Evolutionary conservation across 805 yeast genomes (phyloP), one percentile per base, ranked within the genome.

Genomic region (Candida railenensis): DNA sequence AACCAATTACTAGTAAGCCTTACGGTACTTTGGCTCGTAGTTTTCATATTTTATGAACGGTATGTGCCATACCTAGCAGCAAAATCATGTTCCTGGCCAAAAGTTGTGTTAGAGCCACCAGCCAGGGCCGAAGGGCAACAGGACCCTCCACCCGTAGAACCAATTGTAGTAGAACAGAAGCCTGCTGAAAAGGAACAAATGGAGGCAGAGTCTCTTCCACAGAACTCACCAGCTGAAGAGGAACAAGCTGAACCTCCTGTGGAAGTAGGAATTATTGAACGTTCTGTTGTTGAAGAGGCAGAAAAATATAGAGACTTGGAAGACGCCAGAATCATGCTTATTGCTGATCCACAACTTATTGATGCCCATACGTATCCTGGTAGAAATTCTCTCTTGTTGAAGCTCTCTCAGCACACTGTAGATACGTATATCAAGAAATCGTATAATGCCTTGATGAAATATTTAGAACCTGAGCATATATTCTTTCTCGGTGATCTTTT

Each of bases 351-450:
- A 4, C 77, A 72, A 48, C 61, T 73, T 34, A 71, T 72, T 30
- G 77, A 72, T 51, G 59, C 58, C 48, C 77, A 72, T 52, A 73
- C 77, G 3, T 73, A 72, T 46, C 76, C 75, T 0, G 73, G 71
- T 3, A 60, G 77, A 21, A 63, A 61, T 51, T 49, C 48, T 11
- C 38, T 56, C 5, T 56, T 71, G 9, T 58, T 72, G 33, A 48
- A 51, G 37, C 48, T 71, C 18, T 68, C 74, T 1, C 56, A 71
- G 46, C 77, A 72, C 50, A 72, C 76, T 2, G 76, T 64, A 14
- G 77, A 72, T 46, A 51, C 54, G 12, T 71, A 71, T 49, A 41
- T 72, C 37, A 61, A 66, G 48, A 65, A 66, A 41, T 71, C 71
- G 55, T 72, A 70, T 52, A 55, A 56, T 45, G 58, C 67, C 4